Conservation (phyloP, 2,329 filamentous ascomycete genomes). For the Calonectria pauciramosa region DNA sequence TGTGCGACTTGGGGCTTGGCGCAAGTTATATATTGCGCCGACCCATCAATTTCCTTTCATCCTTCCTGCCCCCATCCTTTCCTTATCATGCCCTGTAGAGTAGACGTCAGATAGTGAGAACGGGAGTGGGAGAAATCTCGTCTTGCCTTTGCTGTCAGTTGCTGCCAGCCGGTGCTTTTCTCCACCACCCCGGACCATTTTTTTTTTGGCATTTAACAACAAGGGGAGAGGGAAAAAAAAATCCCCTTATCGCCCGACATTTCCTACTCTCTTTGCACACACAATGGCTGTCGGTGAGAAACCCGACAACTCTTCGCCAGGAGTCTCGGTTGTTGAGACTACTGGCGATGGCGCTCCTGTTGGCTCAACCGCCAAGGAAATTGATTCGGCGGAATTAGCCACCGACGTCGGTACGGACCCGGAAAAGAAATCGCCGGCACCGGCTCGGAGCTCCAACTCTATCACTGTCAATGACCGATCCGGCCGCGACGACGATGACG, state of each 20-base stretch:
- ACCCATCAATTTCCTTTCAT: not conserved
- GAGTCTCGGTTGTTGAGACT: not conserved
- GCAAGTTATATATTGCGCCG: slow-evolving; percentile 13
- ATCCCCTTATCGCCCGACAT: not conserved
- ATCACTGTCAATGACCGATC: not conserved
- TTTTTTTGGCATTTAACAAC: not conserved
- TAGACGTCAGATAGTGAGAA: not conserved
- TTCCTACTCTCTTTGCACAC: not conserved
- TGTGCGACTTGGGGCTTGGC: slow-evolving; percentile 7
- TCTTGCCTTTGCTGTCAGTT: not conserved
- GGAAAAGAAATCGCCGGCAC: slow-evolving; percentile 28
- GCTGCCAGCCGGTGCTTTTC: not conserved
- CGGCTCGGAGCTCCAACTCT: slow-evolving; percentile 10
- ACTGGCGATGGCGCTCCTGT: not conserved
- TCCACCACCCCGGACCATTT: not conserved
- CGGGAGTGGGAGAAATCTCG: not conserved
- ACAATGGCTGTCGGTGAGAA: slow-evolving; percentile 21
- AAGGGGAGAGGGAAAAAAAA: not conserved
- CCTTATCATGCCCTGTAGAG: not conserved
- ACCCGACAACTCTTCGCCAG: slow-evolving; percentile 9
- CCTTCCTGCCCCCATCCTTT: not conserved
- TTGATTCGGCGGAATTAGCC: slow-evolving; percentile 10
- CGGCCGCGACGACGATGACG: slow-evolving; percentile 26
- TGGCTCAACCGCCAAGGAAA: not conserved
- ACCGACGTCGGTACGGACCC: slow-evolving; percentile 11